Base-by-base conservation (phyloP, 2,329 filamentous ascomycete species). In the Aureobasidium mangrovei region DNA sequence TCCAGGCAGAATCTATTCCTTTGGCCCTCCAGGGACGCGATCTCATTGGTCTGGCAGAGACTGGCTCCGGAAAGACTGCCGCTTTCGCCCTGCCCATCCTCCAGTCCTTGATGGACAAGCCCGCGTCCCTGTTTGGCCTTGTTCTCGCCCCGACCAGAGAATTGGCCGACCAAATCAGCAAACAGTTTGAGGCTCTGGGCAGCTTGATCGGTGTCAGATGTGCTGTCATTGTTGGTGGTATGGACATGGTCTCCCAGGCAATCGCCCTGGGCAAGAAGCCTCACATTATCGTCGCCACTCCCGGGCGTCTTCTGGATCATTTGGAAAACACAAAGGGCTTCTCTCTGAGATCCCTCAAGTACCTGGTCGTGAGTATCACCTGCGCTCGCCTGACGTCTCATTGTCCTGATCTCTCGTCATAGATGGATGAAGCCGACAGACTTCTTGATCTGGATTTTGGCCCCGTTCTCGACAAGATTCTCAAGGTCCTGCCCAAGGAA, bases 321-420 rank as follows among this genome's bases (percentile, higher is more conserved):
- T 74, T 97, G 7, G 90, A 97, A 68, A 95, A 95, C 71, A 98
- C 93, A 2, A 96, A 95, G 70, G 91, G 93, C 8, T 97, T 98
- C 71, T 91, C 86, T 1, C 74, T 97, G 46, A 81, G 86, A 31
- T 78, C 80, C 3, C 75, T 96, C 36, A 91, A 91, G 65, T 95
- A 91, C 65, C 76, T 97, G 3, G 91, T 96, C 58, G 18, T 18
- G 18, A 18, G 18, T 18, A 18, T 18, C 18, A 18, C 18, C 18
- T 18, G 18, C 18, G 18, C 18, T 18, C 18, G 18, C 18, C 18
- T 18, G 18, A 18, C 18, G 18, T 18, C 18, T 18, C 18, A 18
- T 18, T 18, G 18, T 18, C 18, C 18, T 18, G 18, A 18, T 18
- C 18, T 18, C 18, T 18, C 18, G 18, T 18, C 18, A 18, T 18